These are phyloP conservation scores for Mycena haematopus DNA, from an alignment of 768 basidiomycete genomes.

Conservation along the genomic window DNA sequence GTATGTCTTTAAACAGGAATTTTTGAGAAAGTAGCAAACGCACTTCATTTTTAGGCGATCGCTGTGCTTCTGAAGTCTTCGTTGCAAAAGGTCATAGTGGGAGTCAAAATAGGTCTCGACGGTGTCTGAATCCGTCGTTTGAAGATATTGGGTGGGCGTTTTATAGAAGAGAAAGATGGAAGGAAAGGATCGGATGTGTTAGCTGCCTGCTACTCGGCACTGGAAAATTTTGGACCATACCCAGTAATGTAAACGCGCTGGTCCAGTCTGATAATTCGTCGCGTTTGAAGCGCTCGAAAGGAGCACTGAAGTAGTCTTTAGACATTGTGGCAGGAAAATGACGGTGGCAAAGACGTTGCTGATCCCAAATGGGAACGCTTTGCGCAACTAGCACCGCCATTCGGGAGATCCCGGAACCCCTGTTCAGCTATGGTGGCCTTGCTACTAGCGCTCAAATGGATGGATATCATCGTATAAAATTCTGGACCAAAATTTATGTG, in stretches of 20 bases:
- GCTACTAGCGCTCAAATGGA: too few relatives aligned
- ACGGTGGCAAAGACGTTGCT: neutral
- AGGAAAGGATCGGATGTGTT: slow-evolving; percentile 13
- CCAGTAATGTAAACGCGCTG: slow-evolving; percentile 85
- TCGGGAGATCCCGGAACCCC: too few relatives aligned
- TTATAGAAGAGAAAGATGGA: too few relatives aligned
- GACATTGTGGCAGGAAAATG: slow-evolving; percentile 40
- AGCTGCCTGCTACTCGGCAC: slow-evolving; percentile 18
- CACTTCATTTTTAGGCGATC: slow-evolving; percentile 73
- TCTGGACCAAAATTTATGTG: too few relatives aligned
- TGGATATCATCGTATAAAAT: too few relatives aligned
- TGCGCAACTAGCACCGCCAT: neutral
- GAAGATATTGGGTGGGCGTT: too few relatives aligned
- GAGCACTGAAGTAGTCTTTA: slow-evolving; percentile 63
- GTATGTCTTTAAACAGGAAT: too few relatives aligned
- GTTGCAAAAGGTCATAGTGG: slow-evolving; percentile 81
- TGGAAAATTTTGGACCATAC: slow-evolving; percentile 47
- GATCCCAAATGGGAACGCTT: neutral
- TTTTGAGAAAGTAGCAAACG: too few relatives aligned
- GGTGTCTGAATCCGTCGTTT: slow-evolving; percentile 74
- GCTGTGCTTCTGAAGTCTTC: slow-evolving; percentile 86
- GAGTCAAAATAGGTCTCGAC: slow-evolving; percentile 96
- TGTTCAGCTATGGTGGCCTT: too few relatives aligned
- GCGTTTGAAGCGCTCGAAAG: slow-evolving; percentile 76
- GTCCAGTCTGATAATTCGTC: slow-evolving; percentile 82